These are phyloP conservation scores for Leccinum rimulosum DNA, from an alignment of 768 basidiomycete genomes.

Conservation along the genomic window DNA sequence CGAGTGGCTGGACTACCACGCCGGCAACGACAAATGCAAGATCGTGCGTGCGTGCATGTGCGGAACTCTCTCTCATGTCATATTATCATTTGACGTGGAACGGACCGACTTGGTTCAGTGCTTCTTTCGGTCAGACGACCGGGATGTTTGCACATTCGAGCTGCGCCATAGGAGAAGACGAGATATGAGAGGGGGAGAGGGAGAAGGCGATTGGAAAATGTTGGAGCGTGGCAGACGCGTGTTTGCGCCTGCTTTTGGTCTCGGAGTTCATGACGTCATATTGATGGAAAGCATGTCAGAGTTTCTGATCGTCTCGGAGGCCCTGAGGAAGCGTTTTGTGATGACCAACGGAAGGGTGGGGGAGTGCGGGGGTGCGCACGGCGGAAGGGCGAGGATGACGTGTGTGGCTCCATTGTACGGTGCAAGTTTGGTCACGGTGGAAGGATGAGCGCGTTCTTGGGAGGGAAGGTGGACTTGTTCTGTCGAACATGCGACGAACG, in stretches of 20 bases:
- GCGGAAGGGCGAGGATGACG: conserved; percentile 19
- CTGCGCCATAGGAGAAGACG: not conserved
- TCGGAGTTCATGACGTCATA: conserved; percentile 21
- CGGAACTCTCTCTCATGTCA: conserved; percentile 2
- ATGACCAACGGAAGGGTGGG: conserved; percentile 14
- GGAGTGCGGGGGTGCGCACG: conserved; percentile 19
- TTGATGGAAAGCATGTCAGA: not conserved
- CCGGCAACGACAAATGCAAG: not conserved
- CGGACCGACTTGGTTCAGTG: not conserved
- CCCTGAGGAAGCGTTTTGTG: conserved; percentile 11
- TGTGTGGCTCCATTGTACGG: conserved; percentile 4
- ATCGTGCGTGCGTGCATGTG: not conserved
- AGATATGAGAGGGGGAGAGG: not conserved
- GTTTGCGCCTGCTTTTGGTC: conserved; percentile 7
- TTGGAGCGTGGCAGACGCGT: conserved; percentile 24
- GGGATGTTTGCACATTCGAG: not conserved
- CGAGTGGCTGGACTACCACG: not conserved
- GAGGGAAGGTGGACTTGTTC: conserved; percentile 1
- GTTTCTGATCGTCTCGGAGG: conserved; percentile 15
- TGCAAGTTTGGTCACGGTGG: conserved; percentile 2
- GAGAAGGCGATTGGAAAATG: not conserved
- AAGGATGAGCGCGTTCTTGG: conserved; percentile 5
- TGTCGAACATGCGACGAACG: conserved; percentile 17
- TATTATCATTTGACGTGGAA: not conserved
- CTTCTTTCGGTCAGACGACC: conserved; percentile 4